phyloP scores from a whole-genome alignment of 345 rosid species.

The Melastoma malabathricum region DNA sequence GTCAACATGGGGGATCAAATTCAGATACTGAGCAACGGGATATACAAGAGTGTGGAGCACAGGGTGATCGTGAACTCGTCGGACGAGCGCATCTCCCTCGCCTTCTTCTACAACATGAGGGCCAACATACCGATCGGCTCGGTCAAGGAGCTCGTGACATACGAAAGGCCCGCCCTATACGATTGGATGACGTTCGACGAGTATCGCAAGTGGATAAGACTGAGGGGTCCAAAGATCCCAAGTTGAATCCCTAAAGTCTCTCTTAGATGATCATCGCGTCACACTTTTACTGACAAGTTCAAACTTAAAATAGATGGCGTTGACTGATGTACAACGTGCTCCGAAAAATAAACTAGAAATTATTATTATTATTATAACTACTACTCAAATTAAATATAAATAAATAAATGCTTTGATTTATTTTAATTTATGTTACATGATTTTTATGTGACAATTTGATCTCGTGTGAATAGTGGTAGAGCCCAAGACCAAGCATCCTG shows the following conservation, averaged over 20 bases:
- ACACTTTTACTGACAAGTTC: too few relatives aligned
- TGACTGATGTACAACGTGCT: too few relatives aligned
- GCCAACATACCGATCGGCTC: conserved; percentile 70
- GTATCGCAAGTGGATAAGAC: conserved; percentile 69
- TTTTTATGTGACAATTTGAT: too few relatives aligned
- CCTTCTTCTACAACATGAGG: conserved; percentile 90
- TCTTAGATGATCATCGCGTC: conserved; percentile 9
- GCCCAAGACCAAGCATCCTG: too few relatives aligned
- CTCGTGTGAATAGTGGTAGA: too few relatives aligned
- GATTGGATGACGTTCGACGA: conserved; percentile 79
- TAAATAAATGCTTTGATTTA: too few relatives aligned
- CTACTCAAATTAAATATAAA: too few relatives aligned
- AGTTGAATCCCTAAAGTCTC: conserved; percentile 51
- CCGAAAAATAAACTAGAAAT: too few relatives aligned
- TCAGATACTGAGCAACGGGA: conserved; percentile 78
- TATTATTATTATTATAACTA: too few relatives aligned
- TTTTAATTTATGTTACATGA: too few relatives aligned
- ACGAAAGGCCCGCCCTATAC: conserved; percentile 47
- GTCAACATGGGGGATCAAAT: conserved; percentile 78
- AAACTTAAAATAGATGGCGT: too few relatives aligned
- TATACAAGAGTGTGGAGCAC: conserved; percentile 83
- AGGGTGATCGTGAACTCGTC: conserved; percentile 68
- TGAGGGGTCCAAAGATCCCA: conserved; percentile 82
- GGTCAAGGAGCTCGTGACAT: conserved; percentile 44
- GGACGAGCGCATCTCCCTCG: conserved; percentile 59